Base-by-base conservation (phyloP, 805 yeast genomes). In the Starmera caribaea region DNA sequence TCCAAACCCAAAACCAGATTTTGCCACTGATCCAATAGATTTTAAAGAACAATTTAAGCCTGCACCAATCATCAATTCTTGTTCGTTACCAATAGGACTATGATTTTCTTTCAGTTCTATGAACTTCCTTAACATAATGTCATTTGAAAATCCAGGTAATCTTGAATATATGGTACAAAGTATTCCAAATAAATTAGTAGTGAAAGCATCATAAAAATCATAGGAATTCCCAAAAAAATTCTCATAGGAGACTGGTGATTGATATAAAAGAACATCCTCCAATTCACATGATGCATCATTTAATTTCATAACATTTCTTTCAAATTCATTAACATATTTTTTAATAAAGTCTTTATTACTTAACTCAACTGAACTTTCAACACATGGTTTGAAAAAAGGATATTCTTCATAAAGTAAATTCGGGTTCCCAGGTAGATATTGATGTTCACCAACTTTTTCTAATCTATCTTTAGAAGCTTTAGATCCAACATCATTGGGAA, bases 11-110 rank as follows among this genome's bases (percentile, higher is more conserved):
- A 31, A 51, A 2, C 52, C 40, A 0, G 48, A 40, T 27, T 46
- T 47, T 3, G 42, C 57, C 29, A 49, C 45, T 2, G 52, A 43
- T 2, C 58, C 58, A 24, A 54, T 44, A 0, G 55, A 45, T 31
- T 54, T 54, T 14, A 54, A 32, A 12, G 52, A 44, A 16, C 37
- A 41, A 16, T 42, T 35, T 1, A 35, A 41, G 31, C 36, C 38
- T 1, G 41, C 38, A 9, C 47, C 12, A 3, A 37, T 32, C 3
- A 54, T 51, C 3, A 12, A n/a, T 3, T 15, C 29, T 16, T 32
- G 13, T 3, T 27, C 10, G 31, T 51, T 47, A 21, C 26, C 26
- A 21, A 21, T 21, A 21, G 6, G 26, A 4, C 34, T 37, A 3
- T 49, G 46, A 38, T 48, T 42, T 27, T 8, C 37, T 7, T 48